phyloP scores from a whole-genome alignment of 768 basidiomycete genomes.

The Hericium coralloides region DNA sequence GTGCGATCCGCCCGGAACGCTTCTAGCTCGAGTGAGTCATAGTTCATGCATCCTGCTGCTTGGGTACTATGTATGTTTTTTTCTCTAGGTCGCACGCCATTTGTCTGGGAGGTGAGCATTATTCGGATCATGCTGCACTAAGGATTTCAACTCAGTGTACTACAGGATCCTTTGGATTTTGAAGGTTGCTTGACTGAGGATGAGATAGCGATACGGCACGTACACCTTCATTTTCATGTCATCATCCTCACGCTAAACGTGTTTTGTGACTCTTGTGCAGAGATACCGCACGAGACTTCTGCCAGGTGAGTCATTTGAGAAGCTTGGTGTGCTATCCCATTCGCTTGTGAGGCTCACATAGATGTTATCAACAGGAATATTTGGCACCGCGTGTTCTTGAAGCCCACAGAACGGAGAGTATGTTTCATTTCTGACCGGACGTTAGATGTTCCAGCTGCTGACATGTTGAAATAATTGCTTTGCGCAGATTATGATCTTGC shows the following conservation, averaged over 20 bases:
- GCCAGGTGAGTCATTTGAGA: conserved; percentile 44
- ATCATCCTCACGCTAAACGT: conserved; percentile 2
- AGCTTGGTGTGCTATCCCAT: background rate
- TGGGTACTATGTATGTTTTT: too few species aligned
- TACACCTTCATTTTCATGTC: background rate
- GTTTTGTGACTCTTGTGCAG: conserved; percentile 26
- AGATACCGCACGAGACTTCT: conserved; percentile 71
- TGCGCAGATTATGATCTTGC: conserved; percentile 62
- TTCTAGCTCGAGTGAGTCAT: too few species aligned
- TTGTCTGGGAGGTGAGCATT: too few species aligned
- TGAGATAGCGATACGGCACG: conserved; percentile 80
- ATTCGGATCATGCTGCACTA: too few species aligned
- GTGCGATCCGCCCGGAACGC: too few species aligned
- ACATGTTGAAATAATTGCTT: background rate
- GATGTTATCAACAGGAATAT: conserved; percentile 44
- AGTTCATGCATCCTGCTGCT: too few species aligned
- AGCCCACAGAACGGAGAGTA: conserved; percentile 83
- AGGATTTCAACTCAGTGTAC: background rate
- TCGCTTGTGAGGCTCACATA: background rate
- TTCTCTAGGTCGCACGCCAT: too few species aligned
- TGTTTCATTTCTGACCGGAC: conserved; percentile 9
- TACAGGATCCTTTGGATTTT: conserved; percentile 74
- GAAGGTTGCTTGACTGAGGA: conserved; percentile 82
- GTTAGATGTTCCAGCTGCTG: background rate
- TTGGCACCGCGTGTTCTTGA: conserved; percentile 83